These are phyloP conservation scores for Neonothopanus nambi DNA, from an alignment of 1,284 basidiomycete genomes.

Conservation along the genomic window DNA sequence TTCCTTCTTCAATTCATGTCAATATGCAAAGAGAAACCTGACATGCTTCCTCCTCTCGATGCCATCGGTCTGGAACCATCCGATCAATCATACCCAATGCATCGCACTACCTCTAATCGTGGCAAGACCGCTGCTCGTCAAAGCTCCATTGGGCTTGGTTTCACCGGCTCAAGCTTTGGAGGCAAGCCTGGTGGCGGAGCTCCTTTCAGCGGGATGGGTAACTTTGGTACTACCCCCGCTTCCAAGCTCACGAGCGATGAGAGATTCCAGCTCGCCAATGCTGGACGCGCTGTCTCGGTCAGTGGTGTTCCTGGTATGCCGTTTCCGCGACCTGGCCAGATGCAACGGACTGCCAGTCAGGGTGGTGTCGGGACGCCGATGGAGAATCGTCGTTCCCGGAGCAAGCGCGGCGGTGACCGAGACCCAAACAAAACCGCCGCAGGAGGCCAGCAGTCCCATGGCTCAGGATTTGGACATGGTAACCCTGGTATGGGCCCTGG, in stretches of 20 bases:
- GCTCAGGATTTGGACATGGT: conserved; percentile 15
- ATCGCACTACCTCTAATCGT: conserved; percentile 64
- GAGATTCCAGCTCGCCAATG: conserved; percentile 56
- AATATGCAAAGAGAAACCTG: conserved; percentile 94
- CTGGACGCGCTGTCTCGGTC: conserved; percentile 46
- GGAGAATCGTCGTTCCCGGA: conserved; percentile 63
- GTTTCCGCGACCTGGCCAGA: conserved; percentile 52
- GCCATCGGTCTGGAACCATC: conserved; percentile 88
- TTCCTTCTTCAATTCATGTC: conserved; percentile 98
- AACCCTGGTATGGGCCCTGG: conserved; percentile 20
- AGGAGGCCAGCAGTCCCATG: conserved; percentile 14
- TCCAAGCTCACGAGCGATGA: conserved; percentile 73
- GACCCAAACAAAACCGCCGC: conserved; percentile 41
- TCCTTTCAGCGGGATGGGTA: conserved; percentile 67
- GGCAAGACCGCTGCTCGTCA: conserved; percentile 48
- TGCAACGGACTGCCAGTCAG: conserved; percentile 79
- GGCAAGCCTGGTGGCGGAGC: conserved; percentile 41
- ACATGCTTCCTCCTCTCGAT: conserved; percentile 85
- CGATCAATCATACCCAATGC: conserved; percentile 57
- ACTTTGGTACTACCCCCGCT: conserved; percentile 59
- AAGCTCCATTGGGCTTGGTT: conserved; percentile 54
- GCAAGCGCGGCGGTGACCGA: conserved; percentile 70
- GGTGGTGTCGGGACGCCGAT: conserved; percentile 58
- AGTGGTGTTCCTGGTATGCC: conserved; percentile 44
- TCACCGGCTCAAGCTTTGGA: conserved; percentile 35